Evolutionary conservation across 2,329 filamentous ascomycete genomes (phyloP).

Genomic region (Diaporthe sp.): DNA sequence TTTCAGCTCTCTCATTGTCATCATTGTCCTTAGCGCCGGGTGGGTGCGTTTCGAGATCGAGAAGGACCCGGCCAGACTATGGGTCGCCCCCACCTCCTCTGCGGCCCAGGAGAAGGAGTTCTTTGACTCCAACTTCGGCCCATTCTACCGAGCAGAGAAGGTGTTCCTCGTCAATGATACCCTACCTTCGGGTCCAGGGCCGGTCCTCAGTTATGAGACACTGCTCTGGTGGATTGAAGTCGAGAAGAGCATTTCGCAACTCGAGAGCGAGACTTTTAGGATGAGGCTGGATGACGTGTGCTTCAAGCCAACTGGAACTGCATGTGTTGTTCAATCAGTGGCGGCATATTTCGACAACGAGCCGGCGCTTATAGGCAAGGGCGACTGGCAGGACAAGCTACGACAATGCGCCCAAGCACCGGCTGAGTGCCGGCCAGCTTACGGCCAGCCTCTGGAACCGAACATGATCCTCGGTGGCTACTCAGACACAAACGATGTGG

Average conservation of each 20-base stretch:
- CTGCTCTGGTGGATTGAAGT: constrained; percentile 94
- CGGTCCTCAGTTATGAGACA: constrained; percentile 89
- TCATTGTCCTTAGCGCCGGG: constrained; percentile 84
- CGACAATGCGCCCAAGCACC: constrained; percentile 82
- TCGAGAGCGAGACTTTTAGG: constrained; percentile 78
- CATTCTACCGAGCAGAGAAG: constrained; percentile 95
- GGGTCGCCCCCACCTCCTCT: constrained; percentile 94
- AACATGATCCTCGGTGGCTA: constrained; percentile 89
- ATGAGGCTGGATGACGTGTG: constrained; percentile 86
- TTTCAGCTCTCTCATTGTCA: constrained; percentile 77
- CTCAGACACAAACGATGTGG: constrained; percentile 71
- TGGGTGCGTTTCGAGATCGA: constrained; percentile 93
- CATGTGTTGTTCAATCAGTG: constrained; percentile 94
- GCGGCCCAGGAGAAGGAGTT: constrained; percentile 94
- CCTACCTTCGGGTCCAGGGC: constrained; percentile 70
- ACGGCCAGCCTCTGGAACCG: constrained; percentile 88
- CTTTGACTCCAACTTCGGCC: constrained; percentile 93
- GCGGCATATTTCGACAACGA: constrained; percentile 86
- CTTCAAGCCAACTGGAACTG: constrained; percentile 91
- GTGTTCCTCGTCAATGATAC: constrained; percentile 94
- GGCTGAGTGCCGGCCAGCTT: constrained; percentile 87
- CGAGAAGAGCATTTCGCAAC: constrained; percentile 79
- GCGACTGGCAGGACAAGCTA: constrained; percentile 80
- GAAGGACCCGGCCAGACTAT: constrained; percentile 88
- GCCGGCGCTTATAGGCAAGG: constrained; percentile 70